Evolutionary conservation across 2,329 filamentous ascomycete genomes (phyloP), one percentile per base, ranked within the genome.

Genomic region (Pseudocercospora fuligena): DNA sequence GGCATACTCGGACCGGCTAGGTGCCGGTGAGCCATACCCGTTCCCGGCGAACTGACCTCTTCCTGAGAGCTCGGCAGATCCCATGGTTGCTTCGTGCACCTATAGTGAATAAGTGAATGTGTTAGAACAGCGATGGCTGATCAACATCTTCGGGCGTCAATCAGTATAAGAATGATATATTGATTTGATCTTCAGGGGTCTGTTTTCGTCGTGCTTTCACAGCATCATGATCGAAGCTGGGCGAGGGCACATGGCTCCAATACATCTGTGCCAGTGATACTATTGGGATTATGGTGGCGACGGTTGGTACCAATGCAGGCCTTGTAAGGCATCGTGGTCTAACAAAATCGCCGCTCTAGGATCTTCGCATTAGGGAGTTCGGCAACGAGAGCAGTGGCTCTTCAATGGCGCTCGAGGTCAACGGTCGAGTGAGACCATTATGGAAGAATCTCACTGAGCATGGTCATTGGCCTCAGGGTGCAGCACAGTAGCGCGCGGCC

Each of bases 21-120:
- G 66, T 27, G 69, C 70, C 59, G 72, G 72, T 46, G 74, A 72
- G 40, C 67, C 56, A 66, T 69, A 63, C 40, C 72, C 69, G 67
- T 67, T 72, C 61, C 65, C 70, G 64, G 58, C 68, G 64, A 70
- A 61, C 54, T 71, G 66, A 64, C 56, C 63, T 66, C 69, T 70
- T 40, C 56, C 56, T 60, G 72, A 64, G 60, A 79, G 79, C 73
- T 82, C 66, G 66, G 71, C 72, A 63, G 68, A 58, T 31, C 72
- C 62, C 73, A 76, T 75, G 31, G 46, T 43, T 61, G 65, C 59
- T 62, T 21, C 29, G 53, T 31, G 19, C 54, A 31, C 51, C 27
- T 59, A 53, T 59, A 40, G 49, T 25, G n/a, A 43, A 64, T 51
- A 27, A 31, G 56, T 61, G 64, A 51, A 29, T 51, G 31, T 23